A percentile compares a stretch with the other conserved stretches of the same genome.
phyloP scores from a whole-genome alignment of 192 early-diverging fungal genomes.

The Entomortierella parvispora region DNA sequence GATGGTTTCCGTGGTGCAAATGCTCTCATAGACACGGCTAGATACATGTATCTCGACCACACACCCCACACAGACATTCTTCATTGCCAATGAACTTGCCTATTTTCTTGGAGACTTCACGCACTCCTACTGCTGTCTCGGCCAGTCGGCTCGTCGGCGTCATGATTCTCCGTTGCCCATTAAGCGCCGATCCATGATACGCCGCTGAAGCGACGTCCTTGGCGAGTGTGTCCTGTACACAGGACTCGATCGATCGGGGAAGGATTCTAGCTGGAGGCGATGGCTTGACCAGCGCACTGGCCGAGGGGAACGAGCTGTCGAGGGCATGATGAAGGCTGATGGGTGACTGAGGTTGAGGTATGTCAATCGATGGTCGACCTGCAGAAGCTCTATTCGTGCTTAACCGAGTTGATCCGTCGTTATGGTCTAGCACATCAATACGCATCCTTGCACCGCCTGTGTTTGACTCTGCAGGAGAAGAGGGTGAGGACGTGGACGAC shows the following conservation, averaged over 20 bases:
- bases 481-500: conserved; percentile 11
- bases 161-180: conserved; percentile 42
- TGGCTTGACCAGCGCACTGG: background rate
- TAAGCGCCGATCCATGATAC: conserved; percentile 10
- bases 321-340: conserved; percentile 47
- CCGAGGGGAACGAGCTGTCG: conserved; percentile 20
- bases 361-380: conserved; percentile 19
- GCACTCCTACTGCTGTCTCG: conserved; percentile 74
- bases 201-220: conserved; percentile 10
- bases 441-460: too few relatives aligned
- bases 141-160: conserved; percentile 56
- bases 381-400: background rate
- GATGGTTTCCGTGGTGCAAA: too few relatives aligned
- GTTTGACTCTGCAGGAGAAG: background rate
- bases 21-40: too few relatives aligned
- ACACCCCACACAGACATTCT: too few relatives aligned
- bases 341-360: conserved; percentile 31
- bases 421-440: too few relatives aligned
- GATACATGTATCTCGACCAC: too few relatives aligned
- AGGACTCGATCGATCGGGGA: conserved; percentile 26
- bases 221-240: conserved; percentile 38
- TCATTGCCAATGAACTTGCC: conserved; percentile 65
- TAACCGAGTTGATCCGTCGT: too few relatives aligned
- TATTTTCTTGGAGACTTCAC: conserved; percentile 76
- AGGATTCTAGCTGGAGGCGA: background rate